Conservation (phyloP, 441 rosid species). For the Breynia disticha region DNA sequence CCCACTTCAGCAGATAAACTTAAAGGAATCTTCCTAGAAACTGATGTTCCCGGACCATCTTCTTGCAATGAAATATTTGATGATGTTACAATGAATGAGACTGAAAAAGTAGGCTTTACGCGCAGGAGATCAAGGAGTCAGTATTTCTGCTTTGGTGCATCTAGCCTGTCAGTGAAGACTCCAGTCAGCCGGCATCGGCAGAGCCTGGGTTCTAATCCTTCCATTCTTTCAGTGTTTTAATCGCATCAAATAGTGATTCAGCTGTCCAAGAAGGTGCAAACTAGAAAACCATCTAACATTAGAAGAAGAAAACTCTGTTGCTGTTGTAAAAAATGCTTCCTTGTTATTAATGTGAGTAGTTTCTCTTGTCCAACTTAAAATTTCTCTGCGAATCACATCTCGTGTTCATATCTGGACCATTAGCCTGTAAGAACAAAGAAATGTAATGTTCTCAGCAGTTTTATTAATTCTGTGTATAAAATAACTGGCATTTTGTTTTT, state of each 20-base stretch:
- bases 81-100: constrained; percentile 23
- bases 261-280: constrained; percentile 2
- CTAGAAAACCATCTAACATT: constrained; percentile 13
- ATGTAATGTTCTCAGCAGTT: no score
- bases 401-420: constrained; percentile 5
- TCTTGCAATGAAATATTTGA: constrained; percentile 22
- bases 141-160: constrained; percentile 67
- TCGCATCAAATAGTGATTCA: not conserved
- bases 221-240: constrained; percentile 37
- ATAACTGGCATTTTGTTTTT: no score
- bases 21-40: constrained; percentile 41
- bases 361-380: constrained; percentile 15
- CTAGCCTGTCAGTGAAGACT: constrained; percentile 41
- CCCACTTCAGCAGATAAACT: constrained; percentile 54
- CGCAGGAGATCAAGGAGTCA: constrained; percentile 42
- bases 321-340: constrained; percentile 1
- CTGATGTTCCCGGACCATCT: constrained; percentile 42
- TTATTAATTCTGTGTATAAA: no score
- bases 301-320: constrained; percentile 8
- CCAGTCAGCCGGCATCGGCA: constrained; percentile 33
- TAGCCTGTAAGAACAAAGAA: no score
- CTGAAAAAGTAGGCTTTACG: constrained; percentile 4
- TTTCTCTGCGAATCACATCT: constrained; percentile 9
- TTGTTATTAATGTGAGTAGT: constrained; percentile 15
- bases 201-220: constrained; percentile 26